These are phyloP conservation scores for Coniophora puteana DNA, from an alignment of 1,284 basidiomycete species.

Conservation along the genomic window DNA sequence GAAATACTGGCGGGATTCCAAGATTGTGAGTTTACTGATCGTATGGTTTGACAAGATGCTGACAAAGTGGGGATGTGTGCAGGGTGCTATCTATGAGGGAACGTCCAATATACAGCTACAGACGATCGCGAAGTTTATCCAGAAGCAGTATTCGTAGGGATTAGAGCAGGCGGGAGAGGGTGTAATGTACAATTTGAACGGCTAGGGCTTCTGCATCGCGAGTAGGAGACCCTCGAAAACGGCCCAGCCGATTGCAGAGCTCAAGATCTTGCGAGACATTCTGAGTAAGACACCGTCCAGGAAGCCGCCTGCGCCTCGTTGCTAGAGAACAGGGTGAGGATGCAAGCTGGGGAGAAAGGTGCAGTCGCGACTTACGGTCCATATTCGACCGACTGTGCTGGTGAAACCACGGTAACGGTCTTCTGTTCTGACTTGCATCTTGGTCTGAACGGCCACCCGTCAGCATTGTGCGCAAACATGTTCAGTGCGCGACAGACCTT, in stretches of 20 bases:
- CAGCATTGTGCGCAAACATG: constrained; percentile 1
- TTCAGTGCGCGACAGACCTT: no score
- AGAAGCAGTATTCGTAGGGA: constrained; percentile 66
- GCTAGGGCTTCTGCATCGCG: constrained; percentile 40
- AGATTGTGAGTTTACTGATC: constrained; percentile 66
- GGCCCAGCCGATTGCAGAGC: constrained; percentile 89
- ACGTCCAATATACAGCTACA: constrained; percentile 96
- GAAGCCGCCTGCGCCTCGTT: constrained; percentile 75
- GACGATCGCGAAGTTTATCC: constrained; percentile 92
- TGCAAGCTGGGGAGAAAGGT: constrained; percentile 2
- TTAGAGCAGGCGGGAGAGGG: constrained; percentile 3
- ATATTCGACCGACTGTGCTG: constrained; percentile 63
- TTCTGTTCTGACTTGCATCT: constrained; percentile 82
- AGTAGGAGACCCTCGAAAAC: constrained; percentile 84
- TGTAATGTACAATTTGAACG: constrained; percentile 2
- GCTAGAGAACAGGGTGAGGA: constrained; percentile 36
- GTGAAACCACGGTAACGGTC: constrained; percentile 68
- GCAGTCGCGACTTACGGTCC: constrained; percentile 46
- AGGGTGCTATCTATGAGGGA: constrained; percentile 94
- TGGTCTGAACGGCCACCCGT: constrained; percentile 53
- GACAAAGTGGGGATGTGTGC: constrained; percentile 11
- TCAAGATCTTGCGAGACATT: constrained; percentile 84
- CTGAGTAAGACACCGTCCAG: constrained; percentile 85
- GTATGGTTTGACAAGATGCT: constrained; percentile 1
- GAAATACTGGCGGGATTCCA: constrained; percentile 94